Percentiles rank a stretch among this genome's conserved stretches.
These are phyloP conservation scores for Cladophialophora carrionii DNA, from an alignment of 2,329 filamentous ascomycete genomes.

Conservation along the genomic window DNA sequence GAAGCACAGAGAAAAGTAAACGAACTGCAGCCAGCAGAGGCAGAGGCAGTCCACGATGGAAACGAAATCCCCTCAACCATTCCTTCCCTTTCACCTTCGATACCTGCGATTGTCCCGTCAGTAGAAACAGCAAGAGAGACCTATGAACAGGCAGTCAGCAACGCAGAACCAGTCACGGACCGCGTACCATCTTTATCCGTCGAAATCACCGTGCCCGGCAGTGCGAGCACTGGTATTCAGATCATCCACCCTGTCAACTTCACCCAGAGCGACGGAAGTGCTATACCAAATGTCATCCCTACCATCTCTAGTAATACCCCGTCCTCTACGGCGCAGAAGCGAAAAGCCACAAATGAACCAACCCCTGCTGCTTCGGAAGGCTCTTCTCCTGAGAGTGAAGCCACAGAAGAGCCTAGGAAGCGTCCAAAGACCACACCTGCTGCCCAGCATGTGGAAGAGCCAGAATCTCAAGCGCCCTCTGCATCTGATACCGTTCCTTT, in stretches of 20 bases:
- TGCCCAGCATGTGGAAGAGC: conserved; percentile 6
- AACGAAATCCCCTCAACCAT: conserved; percentile 23
- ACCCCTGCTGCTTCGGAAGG: conserved; percentile 24
- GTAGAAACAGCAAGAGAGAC: conserved; percentile 20
- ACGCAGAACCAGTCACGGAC: not conserved
- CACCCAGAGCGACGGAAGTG: not conserved
- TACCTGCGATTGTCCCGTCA: conserved; percentile 17
- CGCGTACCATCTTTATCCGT: conserved; percentile 12
- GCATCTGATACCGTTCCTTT: conserved; percentile 10
- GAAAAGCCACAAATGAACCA: conserved; percentile 22
- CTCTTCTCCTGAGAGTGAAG: conserved; percentile 17
- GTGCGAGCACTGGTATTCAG: conserved; percentile 8
- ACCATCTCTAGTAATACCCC: conserved; percentile 19
- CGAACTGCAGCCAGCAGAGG: conserved; percentile 6
- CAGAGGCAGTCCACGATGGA: conserved; percentile 14
- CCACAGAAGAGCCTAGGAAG: conserved; percentile 20
- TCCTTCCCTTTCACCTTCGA: conserved; percentile 20
- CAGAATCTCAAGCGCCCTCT: conserved; percentile 19
- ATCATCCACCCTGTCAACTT: conserved; percentile 21
- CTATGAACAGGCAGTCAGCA: conserved; percentile 1
- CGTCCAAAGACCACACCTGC: conserved; percentile 31
- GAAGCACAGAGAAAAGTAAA: conserved; percentile 12
- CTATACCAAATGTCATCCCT: conserved; percentile 21
- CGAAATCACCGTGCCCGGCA: conserved; percentile 21
- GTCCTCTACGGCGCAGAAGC: conserved; percentile 9